Percentiles rank a stretch among this genome's conserved stretches.
Conservation (phyloP, 352 stramenopile species). For the Aphanomyces cochlioides region DNA sequence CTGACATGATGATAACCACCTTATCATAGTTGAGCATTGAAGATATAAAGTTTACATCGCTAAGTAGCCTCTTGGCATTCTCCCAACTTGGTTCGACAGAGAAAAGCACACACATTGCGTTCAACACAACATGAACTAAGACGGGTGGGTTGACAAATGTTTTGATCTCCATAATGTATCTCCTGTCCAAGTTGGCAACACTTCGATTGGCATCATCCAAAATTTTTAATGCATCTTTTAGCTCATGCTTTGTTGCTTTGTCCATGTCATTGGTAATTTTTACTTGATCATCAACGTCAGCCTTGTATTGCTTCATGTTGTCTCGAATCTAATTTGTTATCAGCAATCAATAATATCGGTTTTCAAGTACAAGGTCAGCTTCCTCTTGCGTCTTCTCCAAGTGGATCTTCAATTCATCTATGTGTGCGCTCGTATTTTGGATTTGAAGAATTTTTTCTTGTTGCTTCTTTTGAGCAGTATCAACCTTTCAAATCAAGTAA, state of each 20-base stretch:
- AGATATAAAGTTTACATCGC: conserved; percentile 66
- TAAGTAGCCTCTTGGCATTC: conserved; percentile 56
- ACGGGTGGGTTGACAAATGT: conserved; percentile 70
- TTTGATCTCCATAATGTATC: conserved; percentile 80
- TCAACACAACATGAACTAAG: conserved; percentile 65
- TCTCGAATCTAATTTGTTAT: conserved; percentile 35
- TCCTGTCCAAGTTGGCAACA: conserved; percentile 59
- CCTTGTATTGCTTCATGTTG: conserved; percentile 61
- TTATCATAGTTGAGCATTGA: conserved; percentile 71
- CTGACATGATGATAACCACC: background rate
- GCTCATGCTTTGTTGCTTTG: conserved; percentile 45
- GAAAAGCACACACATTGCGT: conserved; percentile 71
- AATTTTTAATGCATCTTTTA: conserved; percentile 54
- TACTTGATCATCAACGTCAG: conserved; percentile 57
- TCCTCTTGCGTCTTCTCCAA: conserved; percentile 45
- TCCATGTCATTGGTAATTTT: conserved; percentile 64
- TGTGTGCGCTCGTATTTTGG: conserved; percentile 37
- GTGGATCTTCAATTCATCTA: conserved; percentile 34
- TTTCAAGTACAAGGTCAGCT: conserved; percentile 32
- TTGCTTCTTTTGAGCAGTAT: background rate
- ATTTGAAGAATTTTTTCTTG: conserved; percentile 11
- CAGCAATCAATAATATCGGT: background rate
- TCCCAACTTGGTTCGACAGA: conserved; percentile 68
- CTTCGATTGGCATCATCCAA: conserved; percentile 66
- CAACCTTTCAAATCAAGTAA: conserved; percentile 7